Conservation (phyloP, 2,329 filamentous ascomycete species). For the Aquanectria penicillioides region DNA sequence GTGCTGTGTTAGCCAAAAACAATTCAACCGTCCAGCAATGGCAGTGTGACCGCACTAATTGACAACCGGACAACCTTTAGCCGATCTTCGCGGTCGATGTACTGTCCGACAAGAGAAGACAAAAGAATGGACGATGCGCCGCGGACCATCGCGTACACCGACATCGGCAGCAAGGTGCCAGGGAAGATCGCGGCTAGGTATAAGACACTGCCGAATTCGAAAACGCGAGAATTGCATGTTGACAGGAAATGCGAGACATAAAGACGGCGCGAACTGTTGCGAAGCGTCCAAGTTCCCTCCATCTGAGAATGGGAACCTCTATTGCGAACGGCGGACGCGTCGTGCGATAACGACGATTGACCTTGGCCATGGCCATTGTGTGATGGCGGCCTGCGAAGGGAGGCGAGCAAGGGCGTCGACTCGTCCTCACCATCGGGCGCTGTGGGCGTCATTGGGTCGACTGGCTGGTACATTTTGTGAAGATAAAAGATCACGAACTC, state of each 20-base stretch:
- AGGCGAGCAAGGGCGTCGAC: neutral
- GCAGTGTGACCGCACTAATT: constrained; percentile 47
- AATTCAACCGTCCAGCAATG: neutral
- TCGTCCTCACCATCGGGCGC: neutral
- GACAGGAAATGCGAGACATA: constrained; percentile 71
- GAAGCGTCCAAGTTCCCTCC: constrained; percentile 22
- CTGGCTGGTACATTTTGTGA: constrained; percentile 17
- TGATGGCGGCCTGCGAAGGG: neutral
- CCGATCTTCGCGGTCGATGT: constrained; percentile 66
- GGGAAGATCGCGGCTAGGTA: constrained; percentile 67
- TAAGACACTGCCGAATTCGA: constrained; percentile 71
- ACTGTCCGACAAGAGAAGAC: constrained; percentile 65
- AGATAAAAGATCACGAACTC: too few relatives aligned
- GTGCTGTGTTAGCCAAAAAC: constrained; percentile 7
- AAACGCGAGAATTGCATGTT: constrained; percentile 71
- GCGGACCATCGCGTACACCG: constrained; percentile 74
- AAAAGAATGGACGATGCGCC: constrained; percentile 66
- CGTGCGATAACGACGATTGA: too few relatives aligned
- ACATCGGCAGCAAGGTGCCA: constrained; percentile 71
- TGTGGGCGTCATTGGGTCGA: constrained; percentile 11
- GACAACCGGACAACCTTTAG: constrained; percentile 61
- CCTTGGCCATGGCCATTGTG: too few relatives aligned
- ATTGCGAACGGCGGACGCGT: too few relatives aligned
- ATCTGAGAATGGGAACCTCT: neutral
- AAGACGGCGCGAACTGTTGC: constrained; percentile 47